Conservation (phyloP, 495 filamentous ascomycete species). For the Aspergillus avenaceus region DNA sequence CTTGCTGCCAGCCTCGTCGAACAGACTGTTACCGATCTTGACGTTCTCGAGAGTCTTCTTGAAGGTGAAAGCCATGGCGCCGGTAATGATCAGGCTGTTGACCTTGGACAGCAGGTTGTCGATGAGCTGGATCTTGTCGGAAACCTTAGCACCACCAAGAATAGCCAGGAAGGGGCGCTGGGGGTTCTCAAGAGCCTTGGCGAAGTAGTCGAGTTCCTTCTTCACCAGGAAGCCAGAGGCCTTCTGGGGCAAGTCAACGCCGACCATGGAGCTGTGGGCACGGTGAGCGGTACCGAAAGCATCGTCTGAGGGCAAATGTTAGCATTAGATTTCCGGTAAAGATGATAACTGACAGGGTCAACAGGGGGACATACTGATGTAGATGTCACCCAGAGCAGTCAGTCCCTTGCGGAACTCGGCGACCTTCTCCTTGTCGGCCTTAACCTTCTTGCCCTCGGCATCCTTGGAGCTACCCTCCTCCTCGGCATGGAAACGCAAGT, state of each 20-base stretch:
- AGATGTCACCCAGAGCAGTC: constrained; percentile 92
- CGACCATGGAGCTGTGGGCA: constrained; percentile 98
- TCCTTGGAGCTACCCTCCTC: constrained; percentile 96
- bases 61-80: constrained; percentile 99
- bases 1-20: constrained; percentile 93
- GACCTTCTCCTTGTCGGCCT: constrained; percentile 90
- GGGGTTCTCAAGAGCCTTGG: constrained; percentile 89
- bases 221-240: constrained; percentile 98
- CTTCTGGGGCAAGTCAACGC: constrained; percentile 89
- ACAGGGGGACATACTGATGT: constrained; percentile 69
- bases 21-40: constrained; percentile 86
- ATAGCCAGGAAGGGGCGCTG: constrained; percentile 97
- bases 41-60: constrained; percentile 94
- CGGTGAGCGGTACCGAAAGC: constrained; percentile 98
- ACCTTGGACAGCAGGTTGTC: constrained; percentile 98
- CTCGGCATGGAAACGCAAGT: constrained; percentile 95
- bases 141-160: constrained; percentile 95
- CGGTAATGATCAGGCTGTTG: constrained; percentile 92
- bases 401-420: constrained; percentile 91
- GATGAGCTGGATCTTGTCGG: constrained; percentile 99
- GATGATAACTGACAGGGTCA: not conserved
- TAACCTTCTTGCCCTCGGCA: constrained; percentile 90
- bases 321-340: constrained; percentile 6
- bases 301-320: constrained; percentile 62
- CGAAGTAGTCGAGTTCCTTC: constrained; percentile 99